Percentiles rank a stretch among this genome's conserved stretches.
Conservation (phyloP, 2,329 filamentous ascomycete species). For the Microdochium trichocladiopsis region DNA sequence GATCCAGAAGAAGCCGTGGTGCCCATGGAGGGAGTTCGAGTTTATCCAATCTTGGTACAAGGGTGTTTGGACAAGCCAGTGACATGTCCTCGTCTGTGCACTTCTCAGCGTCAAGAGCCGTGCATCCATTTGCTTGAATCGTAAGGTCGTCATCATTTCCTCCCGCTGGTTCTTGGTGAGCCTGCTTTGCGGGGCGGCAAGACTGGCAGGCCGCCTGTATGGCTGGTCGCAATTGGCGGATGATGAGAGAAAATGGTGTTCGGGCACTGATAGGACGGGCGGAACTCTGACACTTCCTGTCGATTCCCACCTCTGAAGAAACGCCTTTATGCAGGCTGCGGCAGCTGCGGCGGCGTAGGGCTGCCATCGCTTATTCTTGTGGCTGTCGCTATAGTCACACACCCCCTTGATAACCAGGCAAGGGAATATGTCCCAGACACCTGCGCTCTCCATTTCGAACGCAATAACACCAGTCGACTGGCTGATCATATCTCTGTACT, state of each 20-base stretch:
- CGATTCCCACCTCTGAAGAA: neutral
- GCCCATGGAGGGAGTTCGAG: conserved; percentile 9
- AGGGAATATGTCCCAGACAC: neutral
- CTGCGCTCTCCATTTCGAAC: conserved; percentile 8
- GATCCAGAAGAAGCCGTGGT: conserved; percentile 34
- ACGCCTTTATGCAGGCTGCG: neutral
- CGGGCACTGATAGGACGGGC: neutral
- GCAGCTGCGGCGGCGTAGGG: neutral
- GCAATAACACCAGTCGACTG: conserved; percentile 11
- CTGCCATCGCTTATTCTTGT: conserved; percentile 2
- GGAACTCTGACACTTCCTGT: neutral
- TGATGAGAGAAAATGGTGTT: neutral
- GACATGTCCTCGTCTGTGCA: conserved; percentile 12
- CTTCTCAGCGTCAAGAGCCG: conserved; percentile 8
- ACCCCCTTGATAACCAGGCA: neutral
- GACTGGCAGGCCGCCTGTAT: neutral
- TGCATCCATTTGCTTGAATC: conserved; percentile 12
- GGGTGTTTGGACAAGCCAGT: conserved; percentile 13
- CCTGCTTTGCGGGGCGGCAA: neutral
- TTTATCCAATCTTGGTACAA: conserved; percentile 26
- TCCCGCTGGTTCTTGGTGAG: neutral
- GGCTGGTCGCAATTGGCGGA: neutral
- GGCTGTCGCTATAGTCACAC: conserved; percentile 1
- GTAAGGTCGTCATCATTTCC: conserved; percentile 7
- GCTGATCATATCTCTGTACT: conserved; percentile 8